A percentile compares a stretch with the other conserved stretches of the same genome.
Evolutionary conservation across 768 basidiomycete species (phyloP).

Genomic region (Russula olivacea): DNA sequence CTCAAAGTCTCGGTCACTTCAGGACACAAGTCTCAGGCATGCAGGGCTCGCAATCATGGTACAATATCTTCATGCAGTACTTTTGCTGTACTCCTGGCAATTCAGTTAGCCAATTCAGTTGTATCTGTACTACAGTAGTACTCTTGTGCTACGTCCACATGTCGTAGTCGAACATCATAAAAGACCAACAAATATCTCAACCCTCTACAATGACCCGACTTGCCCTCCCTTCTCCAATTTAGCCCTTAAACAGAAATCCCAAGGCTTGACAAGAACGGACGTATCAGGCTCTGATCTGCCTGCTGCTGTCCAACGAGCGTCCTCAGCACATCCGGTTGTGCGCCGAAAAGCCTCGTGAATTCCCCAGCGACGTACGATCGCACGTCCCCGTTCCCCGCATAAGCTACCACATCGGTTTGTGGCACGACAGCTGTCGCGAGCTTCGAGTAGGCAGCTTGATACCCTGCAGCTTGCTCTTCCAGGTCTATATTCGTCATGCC

Average conservation of each 20-base stretch:
- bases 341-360: slow-evolving; percentile 23
- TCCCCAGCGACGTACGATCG: slow-evolving; percentile 47
- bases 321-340: slow-evolving; percentile 24
- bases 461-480: slow-evolving; percentile 85
- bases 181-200: too few species aligned
- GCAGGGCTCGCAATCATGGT: too few species aligned
- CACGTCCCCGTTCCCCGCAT: slow-evolving; percentile 54
- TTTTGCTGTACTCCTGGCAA: too few species aligned
- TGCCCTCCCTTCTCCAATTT: background rate
- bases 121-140: too few species aligned
- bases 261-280: slow-evolving; percentile 33
- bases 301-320: slow-evolving; percentile 25
- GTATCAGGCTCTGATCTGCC: slow-evolving; percentile 26
- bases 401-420: slow-evolving; percentile 54
- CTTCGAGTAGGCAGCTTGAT: slow-evolving; percentile 91
- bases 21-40: too few species aligned
- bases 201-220: background rate
- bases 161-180: too few species aligned
- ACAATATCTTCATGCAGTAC: too few species aligned
- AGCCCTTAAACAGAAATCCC: slow-evolving; percentile 30
- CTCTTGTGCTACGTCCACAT: too few species aligned
- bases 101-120: too few species aligned
- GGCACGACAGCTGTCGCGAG: slow-evolving; percentile 72
- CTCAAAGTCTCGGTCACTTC: too few species aligned
- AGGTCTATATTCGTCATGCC: slow-evolving; percentile 76